Evolutionary conservation across 192 early-diverging fungal genomes (phyloP), one percentile per base, ranked within the genome.

Genomic region (Backusella liffmaniae): DNA sequence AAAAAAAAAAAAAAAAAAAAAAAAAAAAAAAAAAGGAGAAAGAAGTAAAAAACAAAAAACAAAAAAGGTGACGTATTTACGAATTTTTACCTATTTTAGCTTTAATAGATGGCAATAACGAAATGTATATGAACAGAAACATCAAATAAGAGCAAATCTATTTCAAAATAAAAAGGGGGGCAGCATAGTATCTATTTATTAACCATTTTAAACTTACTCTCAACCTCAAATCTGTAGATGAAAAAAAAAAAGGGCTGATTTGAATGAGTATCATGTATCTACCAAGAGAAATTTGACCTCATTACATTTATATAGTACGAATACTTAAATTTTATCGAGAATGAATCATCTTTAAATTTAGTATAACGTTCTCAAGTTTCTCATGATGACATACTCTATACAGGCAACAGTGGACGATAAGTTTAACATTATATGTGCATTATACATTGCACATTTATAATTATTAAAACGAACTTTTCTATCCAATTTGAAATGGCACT

Each of bases 11-110:
- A 62, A 29, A 62, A 62, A 62, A 26, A 62, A 62, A 23, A 62
- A 9, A 62, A 26, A 62, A 26, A 59, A 59, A 59, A 62, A 62
- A 62, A 29, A 29, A 56, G n/a, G 21, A 23, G 18, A 56, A 56
- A 6, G 23, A 56, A 56, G 21, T 56, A 56, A 56, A 56, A 56
- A 56, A n/a, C 16, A 18, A 23, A 56, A 23, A 62, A 29, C 0
- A 62, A 62, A 62, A 62, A 62, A 62, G 56, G 56, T 62, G 56
- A 62, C 56, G 56, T 62, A 62, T 21, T n/a, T 21, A 10, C 53
- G n/a, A 26, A 62, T 62, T 29, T 62, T 26, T 29, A 26, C 8
- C 56, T 62, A 23, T 56, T 56, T 26, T 56, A 56, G 53, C 53
- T 49, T 49, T n/a, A 8, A 13, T 29, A 29, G 8, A 56, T 21